These are phyloP conservation scores for Pseudogymnoascus sp. DNA, from an alignment of 2,329 filamentous ascomycete species.

Conservation along the genomic window DNA sequence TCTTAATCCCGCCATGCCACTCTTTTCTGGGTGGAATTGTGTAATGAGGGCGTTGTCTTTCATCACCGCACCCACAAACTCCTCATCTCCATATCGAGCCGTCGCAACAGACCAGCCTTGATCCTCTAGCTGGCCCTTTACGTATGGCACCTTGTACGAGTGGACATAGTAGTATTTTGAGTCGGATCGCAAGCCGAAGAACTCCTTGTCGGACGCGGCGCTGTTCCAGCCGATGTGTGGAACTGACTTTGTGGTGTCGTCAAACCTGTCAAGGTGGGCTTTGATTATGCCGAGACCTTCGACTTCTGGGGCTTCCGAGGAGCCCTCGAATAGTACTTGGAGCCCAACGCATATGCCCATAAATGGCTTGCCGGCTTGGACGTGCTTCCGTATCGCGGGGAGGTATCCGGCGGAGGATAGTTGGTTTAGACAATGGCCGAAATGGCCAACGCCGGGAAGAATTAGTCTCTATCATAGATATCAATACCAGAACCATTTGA, in stretches of 20 bases:
- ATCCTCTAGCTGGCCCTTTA: conserved; percentile 62
- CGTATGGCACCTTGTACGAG: conserved; percentile 79
- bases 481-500: conserved; percentile 6
- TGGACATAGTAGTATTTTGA: conserved; percentile 99
- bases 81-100: conserved; percentile 77
- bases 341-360: conserved; percentile 96
- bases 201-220: conserved; percentile 53
- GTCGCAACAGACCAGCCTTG: conserved; percentile 91
- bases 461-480: conserved; percentile 66
- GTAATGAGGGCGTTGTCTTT: conserved; percentile 81
- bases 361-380: conserved; percentile 87
- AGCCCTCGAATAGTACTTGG: conserved; percentile 82
- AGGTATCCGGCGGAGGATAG: conserved; percentile 76
- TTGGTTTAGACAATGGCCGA: conserved; percentile 88
- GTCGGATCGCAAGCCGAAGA: conserved; percentile 70
- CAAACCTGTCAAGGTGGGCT: conserved; percentile 65
- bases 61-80: conserved; percentile 84
- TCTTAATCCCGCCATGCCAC: conserved; percentile 77
- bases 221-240: conserved; percentile 99
- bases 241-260: conserved; percentile 75
- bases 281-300: conserved; percentile 71
- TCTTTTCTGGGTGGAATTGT: conserved; percentile 98
- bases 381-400: conserved; percentile 74
- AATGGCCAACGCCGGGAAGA: conserved; percentile 92
- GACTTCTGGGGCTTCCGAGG: conserved; percentile 66